These are phyloP conservation scores for Vanilla planifolia DNA, from an alignment of 106 monocot species.

Conservation along the genomic window DNA sequence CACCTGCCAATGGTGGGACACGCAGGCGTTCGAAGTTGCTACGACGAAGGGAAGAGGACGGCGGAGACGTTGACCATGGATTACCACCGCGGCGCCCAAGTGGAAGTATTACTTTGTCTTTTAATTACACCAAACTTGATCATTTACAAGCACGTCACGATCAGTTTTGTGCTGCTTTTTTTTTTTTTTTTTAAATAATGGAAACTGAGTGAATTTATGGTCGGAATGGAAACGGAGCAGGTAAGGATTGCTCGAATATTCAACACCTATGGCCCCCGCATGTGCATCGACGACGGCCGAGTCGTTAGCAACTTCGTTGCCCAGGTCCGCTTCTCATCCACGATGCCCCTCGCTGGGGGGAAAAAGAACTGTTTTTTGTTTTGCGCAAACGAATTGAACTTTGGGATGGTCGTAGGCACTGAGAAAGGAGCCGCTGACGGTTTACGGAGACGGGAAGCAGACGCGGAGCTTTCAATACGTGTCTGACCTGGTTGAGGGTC, in stretches of 20 bases:
- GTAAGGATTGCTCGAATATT: conserved; percentile 92
- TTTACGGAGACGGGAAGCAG: conserved; percentile 87
- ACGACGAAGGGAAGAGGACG: conserved; percentile 90
- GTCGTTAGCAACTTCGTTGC: conserved; percentile 95
- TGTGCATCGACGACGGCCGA: conserved; percentile 92
- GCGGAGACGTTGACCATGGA: conserved; percentile 97
- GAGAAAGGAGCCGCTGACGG: conserved; percentile 83
- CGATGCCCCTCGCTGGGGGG: too few species aligned
- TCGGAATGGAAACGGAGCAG: conserved; percentile 25
- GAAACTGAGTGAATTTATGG: background rate
- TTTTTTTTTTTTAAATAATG: background rate
- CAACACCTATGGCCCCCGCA: conserved; percentile 93
- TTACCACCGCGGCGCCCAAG: conserved; percentile 79
- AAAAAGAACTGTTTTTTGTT: too few species aligned
- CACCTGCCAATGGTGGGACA: background rate
- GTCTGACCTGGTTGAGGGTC: conserved; percentile 78
- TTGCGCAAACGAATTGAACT: too few species aligned
- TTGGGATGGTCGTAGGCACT: conserved; percentile 55
- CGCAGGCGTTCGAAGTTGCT: conserved; percentile 88
- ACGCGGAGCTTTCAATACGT: conserved; percentile 93
- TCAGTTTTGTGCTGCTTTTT: too few species aligned
- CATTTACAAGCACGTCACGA: background rate
- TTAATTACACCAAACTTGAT: background rate
- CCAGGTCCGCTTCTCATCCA: conserved; percentile 37
- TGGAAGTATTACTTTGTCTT: conserved; percentile 42